A percentile compares a stretch with the other conserved stretches of the same genome.
Conservation (phyloP, 2,329 filamentous ascomycete species). For the Tothia fuscella region DNA sequence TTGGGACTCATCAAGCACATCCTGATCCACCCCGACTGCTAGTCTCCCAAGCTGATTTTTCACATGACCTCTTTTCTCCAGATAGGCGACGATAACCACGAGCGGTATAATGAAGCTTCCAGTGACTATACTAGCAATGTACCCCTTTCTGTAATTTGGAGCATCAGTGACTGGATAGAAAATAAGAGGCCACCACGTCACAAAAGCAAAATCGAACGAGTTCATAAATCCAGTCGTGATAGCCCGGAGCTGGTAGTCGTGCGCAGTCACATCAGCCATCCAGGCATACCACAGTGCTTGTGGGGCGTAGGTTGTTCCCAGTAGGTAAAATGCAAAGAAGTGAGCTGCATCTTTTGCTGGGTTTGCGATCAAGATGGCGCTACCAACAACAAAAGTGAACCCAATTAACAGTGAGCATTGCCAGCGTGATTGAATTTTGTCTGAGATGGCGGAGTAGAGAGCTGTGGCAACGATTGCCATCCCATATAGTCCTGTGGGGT, state of each 20-base stretch:
- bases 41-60: not conserved
- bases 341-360: slow-evolving; percentile 24
- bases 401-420: slow-evolving; percentile 32
- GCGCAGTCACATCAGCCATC: slow-evolving; percentile 33
- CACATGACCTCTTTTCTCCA: not conserved
- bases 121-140: slow-evolving; percentile 15
- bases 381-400: slow-evolving; percentile 30
- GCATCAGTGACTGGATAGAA: slow-evolving; percentile 15
- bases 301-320: slow-evolving; percentile 34
- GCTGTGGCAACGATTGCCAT: slow-evolving; percentile 32
- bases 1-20: not conserved
- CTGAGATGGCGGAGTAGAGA: slow-evolving; percentile 29
- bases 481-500: slow-evolving; percentile 31
- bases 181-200: slow-evolving; percentile 8
- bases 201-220: slow-evolving; percentile 8
- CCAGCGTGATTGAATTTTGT: slow-evolving; percentile 32
- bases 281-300: slow-evolving; percentile 37
- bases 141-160: slow-evolving; percentile 15
- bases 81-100: not conserved
- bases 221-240: slow-evolving; percentile 25
- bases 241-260: slow-evolving; percentile 30
- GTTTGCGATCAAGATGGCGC: slow-evolving; percentile 26
- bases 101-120: slow-evolving; percentile 4
- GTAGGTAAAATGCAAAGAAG: slow-evolving; percentile 34
- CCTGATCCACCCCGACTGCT: not conserved